Conservation (phyloP, 805 yeast species). For the Pichia paraexigua region DNA sequence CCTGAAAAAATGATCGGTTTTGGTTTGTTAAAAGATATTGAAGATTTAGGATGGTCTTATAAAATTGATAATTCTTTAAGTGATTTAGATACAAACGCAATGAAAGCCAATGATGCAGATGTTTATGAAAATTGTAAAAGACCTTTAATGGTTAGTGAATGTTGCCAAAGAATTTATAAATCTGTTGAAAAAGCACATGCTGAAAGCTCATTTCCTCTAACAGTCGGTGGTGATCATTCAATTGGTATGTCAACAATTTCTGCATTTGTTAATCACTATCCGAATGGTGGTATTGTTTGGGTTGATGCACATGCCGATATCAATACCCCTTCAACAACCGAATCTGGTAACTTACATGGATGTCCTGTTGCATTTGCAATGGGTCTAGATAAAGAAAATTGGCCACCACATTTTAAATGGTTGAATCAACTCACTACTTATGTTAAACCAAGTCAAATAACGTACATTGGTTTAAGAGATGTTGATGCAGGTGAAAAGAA, state of each 20-base stretch:
- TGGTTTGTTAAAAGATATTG: slow-evolving; percentile 59
- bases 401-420: slow-evolving; percentile 78
- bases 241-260: slow-evolving; percentile 90
- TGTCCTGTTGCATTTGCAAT: slow-evolving; percentile 89
- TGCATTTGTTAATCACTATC: slow-evolving; percentile 70
- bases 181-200: slow-evolving; percentile 46
- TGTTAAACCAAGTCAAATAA: slow-evolving; percentile 62
- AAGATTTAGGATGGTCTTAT: slow-evolving; percentile 66
- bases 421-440: slow-evolving; percentile 41
- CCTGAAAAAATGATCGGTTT: slow-evolving; percentile 72
- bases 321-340: slow-evolving; percentile 78
- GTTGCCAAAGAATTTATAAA: slow-evolving; percentile 56
- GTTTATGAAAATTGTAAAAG: slow-evolving; percentile 54
- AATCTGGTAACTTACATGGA: slow-evolving; percentile 90
- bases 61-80: slow-evolving; percentile 46
- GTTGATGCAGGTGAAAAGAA: slow-evolving; percentile 81
- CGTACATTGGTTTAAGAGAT: slow-evolving; percentile 91
- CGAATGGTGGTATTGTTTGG: slow-evolving; percentile 90
- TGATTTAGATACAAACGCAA: slow-evolving; percentile 35
- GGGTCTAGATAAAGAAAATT: slow-evolving; percentile 63
- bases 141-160: slow-evolving; percentile 68
- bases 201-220: slow-evolving; percentile 56
- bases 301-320: slow-evolving; percentile 98
- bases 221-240: slow-evolving; percentile 96
- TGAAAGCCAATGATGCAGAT: slow-evolving; percentile 39